These are phyloP conservation scores for Gossypium ekmanianum DNA, from an alignment of 345 rosid genomes.

Conservation along the genomic window DNA sequence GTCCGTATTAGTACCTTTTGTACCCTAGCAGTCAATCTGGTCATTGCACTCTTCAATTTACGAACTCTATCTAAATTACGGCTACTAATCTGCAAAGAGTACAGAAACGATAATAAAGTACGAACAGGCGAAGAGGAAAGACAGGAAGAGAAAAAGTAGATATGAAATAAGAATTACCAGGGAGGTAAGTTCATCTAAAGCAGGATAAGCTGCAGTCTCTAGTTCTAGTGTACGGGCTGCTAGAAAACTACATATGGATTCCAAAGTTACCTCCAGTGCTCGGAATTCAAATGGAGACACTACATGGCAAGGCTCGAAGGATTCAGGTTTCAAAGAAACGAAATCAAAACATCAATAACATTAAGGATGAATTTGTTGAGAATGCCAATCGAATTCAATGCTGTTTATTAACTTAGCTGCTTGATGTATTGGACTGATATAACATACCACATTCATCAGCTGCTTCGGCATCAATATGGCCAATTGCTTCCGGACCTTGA, in stretches of 20 bases:
- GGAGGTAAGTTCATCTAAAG: conserved; percentile 92
- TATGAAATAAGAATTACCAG: conserved; percentile 35
- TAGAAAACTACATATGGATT: conserved; percentile 90
- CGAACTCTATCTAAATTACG: conserved; percentile 95
- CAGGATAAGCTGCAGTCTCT: conserved; percentile 94
- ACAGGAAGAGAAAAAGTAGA: neutral
- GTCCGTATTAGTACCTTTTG: conserved; percentile 55
- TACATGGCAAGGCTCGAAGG: conserved; percentile 29
- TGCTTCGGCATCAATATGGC: conserved; percentile 51
- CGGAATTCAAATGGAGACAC: conserved; percentile 86
- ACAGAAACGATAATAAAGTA: neutral
- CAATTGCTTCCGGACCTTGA: conserved; percentile 43
- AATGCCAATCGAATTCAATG: neutral
- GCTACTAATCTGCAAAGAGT: conserved; percentile 70
- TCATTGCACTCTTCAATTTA: conserved; percentile 95
- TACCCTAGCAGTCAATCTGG: conserved; percentile 88
- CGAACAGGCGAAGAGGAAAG: neutral
- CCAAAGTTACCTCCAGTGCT: conserved; percentile 90
- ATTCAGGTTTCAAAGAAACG: conserved; percentile 13
- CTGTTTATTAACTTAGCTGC: neutral
- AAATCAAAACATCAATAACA: neutral
- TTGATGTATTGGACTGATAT: neutral
- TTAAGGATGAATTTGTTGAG: neutral
- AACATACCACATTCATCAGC: conserved; percentile 88
- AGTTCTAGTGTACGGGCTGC: conserved; percentile 87